Evolutionary conservation across 1,284 basidiomycete genomes (phyloP).

Genomic region (Schizophyllum commune): DNA sequence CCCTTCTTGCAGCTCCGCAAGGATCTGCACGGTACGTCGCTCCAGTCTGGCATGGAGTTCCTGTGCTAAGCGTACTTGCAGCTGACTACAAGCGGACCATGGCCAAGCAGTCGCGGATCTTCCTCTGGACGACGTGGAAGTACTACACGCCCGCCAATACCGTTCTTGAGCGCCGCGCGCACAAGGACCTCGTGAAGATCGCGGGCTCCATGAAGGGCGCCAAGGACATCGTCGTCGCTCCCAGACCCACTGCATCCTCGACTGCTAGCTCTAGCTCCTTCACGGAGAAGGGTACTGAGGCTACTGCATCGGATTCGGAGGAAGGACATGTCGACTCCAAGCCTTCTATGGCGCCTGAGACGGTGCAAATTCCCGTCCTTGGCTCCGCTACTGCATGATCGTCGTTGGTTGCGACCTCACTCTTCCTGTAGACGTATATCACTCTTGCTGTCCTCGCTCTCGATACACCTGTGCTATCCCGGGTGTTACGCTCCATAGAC

Average conservation of each 20-base stretch:
- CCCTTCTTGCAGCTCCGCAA: slow-evolving; percentile 70
- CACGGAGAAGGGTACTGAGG: not conserved
- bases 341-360: not conserved
- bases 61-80: slow-evolving; percentile 19
- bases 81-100: slow-evolving; percentile 62
- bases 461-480: not conserved
- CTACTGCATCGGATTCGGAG: not conserved
- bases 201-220: slow-evolving; percentile 63
- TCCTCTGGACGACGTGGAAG: slow-evolving; percentile 65
- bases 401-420: not conserved
- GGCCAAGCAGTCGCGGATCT: slow-evolving; percentile 54
- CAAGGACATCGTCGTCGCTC: slow-evolving; percentile 39
- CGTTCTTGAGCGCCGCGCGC: slow-evolving; percentile 19
- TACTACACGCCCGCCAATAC: slow-evolving; percentile 51
- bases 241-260: not conserved
- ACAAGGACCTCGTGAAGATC: slow-evolving; percentile 35
- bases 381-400: not conserved
- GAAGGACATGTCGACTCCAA: not conserved
- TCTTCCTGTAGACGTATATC: not conserved
- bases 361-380: not conserved
- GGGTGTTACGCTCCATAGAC: not conserved
- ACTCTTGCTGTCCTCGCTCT: not conserved
- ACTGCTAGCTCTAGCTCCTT: not conserved
- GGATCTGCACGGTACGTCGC: slow-evolving; percentile 50
- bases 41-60: not conserved